phyloP scores from a whole-genome alignment of 768 basidiomycete species.

The Pleurotus tuber-regium region DNA sequence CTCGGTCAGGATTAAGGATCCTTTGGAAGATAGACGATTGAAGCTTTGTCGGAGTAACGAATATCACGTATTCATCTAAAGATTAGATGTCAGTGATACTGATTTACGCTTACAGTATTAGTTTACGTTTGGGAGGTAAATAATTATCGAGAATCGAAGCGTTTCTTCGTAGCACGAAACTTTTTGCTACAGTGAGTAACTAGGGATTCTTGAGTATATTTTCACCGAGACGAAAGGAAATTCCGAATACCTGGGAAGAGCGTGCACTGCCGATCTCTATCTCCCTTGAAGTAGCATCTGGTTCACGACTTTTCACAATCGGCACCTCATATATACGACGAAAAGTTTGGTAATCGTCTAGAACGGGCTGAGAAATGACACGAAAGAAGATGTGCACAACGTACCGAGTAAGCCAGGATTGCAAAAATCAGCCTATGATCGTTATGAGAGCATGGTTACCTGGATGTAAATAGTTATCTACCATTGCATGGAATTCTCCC shows the following conservation, averaged over 20 bases:
- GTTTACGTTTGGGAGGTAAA: slow-evolving; percentile 88
- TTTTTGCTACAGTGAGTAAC: slow-evolving; percentile 72
- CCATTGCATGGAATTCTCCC: slow-evolving; percentile 96
- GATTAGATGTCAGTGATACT: slow-evolving; percentile 5
- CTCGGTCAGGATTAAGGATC: slow-evolving; percentile 68
- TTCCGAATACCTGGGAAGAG: slow-evolving; percentile 65
- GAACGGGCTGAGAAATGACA: too few species aligned
- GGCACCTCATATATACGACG: slow-evolving; percentile 82
- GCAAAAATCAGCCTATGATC: slow-evolving; percentile 78
- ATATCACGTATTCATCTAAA: slow-evolving; percentile 97
- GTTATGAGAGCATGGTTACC: background rate
- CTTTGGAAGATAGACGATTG: slow-evolving; percentile 78
- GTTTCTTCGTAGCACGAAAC: slow-evolving; percentile 90
- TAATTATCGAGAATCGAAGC: slow-evolving; percentile 78
- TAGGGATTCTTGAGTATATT: slow-evolving; percentile 23
- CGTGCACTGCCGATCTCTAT: slow-evolving; percentile 77
- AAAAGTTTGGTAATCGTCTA: slow-evolving; percentile 77
- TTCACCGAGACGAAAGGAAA: background rate
- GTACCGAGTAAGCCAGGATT: slow-evolving; percentile 88
- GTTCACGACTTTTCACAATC: slow-evolving; percentile 82
- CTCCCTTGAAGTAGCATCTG: slow-evolving; percentile 68
- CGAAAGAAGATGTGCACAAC: too few species aligned
- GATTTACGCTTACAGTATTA: background rate
- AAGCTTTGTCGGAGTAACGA: slow-evolving; percentile 81
- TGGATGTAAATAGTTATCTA: slow-evolving; percentile 23